Base-by-base conservation (phyloP, 208 protist species). In the Angomonas deanei region DNA sequence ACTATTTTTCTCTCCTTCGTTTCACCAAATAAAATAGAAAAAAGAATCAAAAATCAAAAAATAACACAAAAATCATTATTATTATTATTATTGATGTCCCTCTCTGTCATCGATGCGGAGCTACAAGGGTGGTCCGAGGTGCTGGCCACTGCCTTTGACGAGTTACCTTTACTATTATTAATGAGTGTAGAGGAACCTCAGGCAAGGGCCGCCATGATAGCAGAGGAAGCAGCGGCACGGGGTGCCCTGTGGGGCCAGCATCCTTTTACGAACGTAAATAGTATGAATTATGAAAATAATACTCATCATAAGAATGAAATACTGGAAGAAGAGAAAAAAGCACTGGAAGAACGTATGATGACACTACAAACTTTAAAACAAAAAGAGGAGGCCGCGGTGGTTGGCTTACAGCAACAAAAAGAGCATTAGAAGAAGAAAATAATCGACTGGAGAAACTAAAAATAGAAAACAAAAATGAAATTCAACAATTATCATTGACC, bases 61-160 rank as follows among this genome's bases (percentile, higher is more conserved):
- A 15, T n/a, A 15, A 15, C 8, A 42, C 36, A 42, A 8, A 8
- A 34, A 5, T 8, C 19, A 21, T 32, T 13, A 26, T 32, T 6
- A 56, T n/a, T n/a, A 28, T 28, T 10, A 56, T 56, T 33, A 28
- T 56, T 13, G 8, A 53, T 13, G 32, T 58, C 26, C n/a, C 52
- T 33, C 26, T 42, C 36, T 1, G 5, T 64, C 17, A 34, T 48
- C 2, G 65, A 64, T 15, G 61, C 54, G 17, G 76, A 82, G 64
- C 24, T 82, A 33, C 21, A 65, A 17, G 76, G 76, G 11, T 82
- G 76, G 76, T 65, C 67, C 4, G 30, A 31, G 3, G 64, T 82
- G 24, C 66, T 71, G 0, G 70, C 76, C 33, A 48, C 52, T 30
- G 65, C 76, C 33, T n/a, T 74, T 28, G 5, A 47, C 17, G 71